phyloP scores from a whole-genome alignment of 202 grass and related monocot species.

The Setaria viridis region DNA sequence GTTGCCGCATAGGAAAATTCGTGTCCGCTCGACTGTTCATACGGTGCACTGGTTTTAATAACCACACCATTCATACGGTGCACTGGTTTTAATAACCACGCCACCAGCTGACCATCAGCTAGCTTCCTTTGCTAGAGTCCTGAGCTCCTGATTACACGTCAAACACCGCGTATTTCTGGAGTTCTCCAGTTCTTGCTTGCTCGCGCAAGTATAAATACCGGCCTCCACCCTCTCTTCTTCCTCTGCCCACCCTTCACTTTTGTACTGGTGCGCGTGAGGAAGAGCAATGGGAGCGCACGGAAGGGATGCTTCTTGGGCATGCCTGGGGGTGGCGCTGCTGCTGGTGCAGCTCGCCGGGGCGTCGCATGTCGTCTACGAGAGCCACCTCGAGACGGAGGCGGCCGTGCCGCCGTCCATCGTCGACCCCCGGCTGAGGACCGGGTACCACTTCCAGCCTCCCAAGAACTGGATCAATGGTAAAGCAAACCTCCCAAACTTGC shows the following conservation, averaged over 20 bases:
- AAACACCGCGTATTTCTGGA: not conserved
- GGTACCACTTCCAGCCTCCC: constrained; percentile 72
- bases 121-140: not conserved
- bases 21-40: not conserved
- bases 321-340: constrained; percentile 3
- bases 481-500: not conserved
- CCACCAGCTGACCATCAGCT: too few species aligned
- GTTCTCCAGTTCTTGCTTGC: not conserved
- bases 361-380: constrained; percentile 57
- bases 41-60: not conserved
- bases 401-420: constrained; percentile 41
- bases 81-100: not conserved
- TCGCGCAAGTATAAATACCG: constrained; percentile 46
- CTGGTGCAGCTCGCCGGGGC: constrained; percentile 46
- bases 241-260: constrained; percentile 4
- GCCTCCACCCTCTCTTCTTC: constrained; percentile 33
- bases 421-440: constrained; percentile 42
- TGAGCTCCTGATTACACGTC: not conserved
- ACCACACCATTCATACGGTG: not conserved
- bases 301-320: constrained; percentile 27
- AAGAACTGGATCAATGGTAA: constrained; percentile 67
- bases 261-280: not conserved
- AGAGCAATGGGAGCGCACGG: constrained; percentile 43
- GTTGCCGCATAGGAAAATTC: not conserved
- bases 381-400: not conserved